phyloP scores from a whole-genome alignment of 345 rosid genomes.

The Acer saccharum region DNA sequence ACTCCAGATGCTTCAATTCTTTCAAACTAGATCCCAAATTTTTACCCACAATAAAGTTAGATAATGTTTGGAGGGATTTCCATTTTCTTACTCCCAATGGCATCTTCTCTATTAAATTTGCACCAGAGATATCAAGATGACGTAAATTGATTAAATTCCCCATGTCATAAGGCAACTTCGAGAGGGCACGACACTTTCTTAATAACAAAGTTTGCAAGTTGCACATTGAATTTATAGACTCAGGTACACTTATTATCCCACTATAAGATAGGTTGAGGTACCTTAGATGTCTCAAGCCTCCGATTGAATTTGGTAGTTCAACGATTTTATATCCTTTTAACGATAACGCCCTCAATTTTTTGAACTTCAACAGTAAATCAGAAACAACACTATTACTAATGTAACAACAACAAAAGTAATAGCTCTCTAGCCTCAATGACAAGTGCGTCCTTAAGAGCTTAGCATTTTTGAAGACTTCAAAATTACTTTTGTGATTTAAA shows the following conservation, averaged over 20 bases:
- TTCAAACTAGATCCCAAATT: not conserved
- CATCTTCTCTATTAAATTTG: not conserved
- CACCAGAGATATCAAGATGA: not conserved
- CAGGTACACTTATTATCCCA: not conserved
- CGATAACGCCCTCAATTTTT: not conserved
- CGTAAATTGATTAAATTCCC: not conserved
- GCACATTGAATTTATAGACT: not conserved
- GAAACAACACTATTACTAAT: not conserved
- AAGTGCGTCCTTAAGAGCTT: not conserved
- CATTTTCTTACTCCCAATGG: not conserved
- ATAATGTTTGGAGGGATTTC: not conserved
- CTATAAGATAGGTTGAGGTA: not conserved
- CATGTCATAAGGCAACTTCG: not conserved
- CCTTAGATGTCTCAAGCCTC: not conserved
- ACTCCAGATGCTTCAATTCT: not conserved
- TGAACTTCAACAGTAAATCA: not conserved
- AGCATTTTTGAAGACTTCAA: not conserved
- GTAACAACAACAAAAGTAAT: not conserved
- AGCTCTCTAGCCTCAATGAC: not conserved
- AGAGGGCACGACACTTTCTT: not conserved
- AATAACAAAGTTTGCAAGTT: not conserved
- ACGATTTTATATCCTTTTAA: not conserved
- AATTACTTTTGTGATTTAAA: not conserved
- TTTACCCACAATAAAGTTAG: not conserved
- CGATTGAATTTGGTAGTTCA: not conserved